phyloP scores from a whole-genome alignment of 352 stramenopile species.

The Globisporangium nagaii region DNA sequence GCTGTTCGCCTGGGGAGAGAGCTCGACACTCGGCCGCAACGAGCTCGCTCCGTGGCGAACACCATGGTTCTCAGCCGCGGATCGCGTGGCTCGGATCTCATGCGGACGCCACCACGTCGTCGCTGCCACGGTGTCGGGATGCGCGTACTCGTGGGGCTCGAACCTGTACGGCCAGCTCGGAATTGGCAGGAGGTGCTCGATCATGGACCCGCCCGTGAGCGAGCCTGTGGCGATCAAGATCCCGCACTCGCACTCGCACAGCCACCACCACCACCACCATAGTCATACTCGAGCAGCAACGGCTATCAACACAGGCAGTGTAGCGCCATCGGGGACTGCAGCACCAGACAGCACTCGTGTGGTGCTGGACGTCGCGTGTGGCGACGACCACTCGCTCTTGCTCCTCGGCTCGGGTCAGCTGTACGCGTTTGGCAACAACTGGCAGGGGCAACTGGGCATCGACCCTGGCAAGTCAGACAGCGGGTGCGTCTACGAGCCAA shows the following conservation, averaged over 20 bases:
- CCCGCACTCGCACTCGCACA: background rate
- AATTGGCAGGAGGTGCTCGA: conserved; percentile 13
- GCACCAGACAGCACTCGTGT: background rate
- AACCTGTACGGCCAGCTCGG: conserved; percentile 71
- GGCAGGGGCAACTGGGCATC: conserved; percentile 67
- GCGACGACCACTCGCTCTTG: conserved; percentile 61
- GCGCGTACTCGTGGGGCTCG: conserved; percentile 53
- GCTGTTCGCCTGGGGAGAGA: conserved; percentile 32
- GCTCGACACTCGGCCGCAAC: background rate
- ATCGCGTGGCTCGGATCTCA: conserved; percentile 24
- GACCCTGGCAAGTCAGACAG: conserved; percentile 13
- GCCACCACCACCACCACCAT: no score
- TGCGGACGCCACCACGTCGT: conserved; percentile 46
- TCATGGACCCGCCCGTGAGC: conserved; percentile 11
- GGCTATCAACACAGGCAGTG: background rate
- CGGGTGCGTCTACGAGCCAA: conserved; percentile 4
- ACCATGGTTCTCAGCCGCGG: conserved; percentile 8
- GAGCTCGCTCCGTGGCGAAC: conserved; percentile 15
- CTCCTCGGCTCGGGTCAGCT: conserved; percentile 42
- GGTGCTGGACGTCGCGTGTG: conserved; percentile 47
- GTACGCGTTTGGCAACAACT: conserved; percentile 59
- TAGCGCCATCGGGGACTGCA: no score
- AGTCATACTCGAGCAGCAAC: background rate
- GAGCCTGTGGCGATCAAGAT: conserved; percentile 13
- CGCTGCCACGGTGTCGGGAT: conserved; percentile 15